A percentile compares a stretch with the other conserved stretches of the same genome.
Evolutionary conservation across 2,329 filamentous ascomycete genomes (phyloP).

Genomic region (Aureobasidium uvarum): DNA sequence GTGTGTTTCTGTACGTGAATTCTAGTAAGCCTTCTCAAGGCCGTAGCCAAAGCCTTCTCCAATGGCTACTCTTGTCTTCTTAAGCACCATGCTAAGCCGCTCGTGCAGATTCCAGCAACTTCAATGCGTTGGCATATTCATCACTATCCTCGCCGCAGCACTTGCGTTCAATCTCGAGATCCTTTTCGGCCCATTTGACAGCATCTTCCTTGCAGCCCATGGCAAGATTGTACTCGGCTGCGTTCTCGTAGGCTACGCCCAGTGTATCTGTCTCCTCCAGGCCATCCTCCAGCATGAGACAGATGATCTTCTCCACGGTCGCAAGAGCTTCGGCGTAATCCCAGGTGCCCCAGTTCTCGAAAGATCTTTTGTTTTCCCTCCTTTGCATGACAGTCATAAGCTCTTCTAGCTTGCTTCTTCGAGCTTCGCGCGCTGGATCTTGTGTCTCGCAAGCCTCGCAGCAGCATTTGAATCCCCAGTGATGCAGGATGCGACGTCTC

Average conservation of each 20-base stretch:
- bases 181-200: conserved; percentile 31
- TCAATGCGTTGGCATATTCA: conserved; percentile 13
- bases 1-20: not conserved
- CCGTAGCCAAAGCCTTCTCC: not conserved
- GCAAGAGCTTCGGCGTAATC: conserved; percentile 27
- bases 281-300: conserved; percentile 31
- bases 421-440: conserved; percentile 23
- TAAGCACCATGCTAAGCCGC: not conserved
- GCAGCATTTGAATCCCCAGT: conserved; percentile 36
- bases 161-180: conserved; percentile 34
- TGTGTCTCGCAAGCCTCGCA: conserved; percentile 34
- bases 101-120: conserved; percentile 11
- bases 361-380: conserved; percentile 21
- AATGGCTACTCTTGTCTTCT: not conserved
- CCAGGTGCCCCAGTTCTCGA: conserved; percentile 21
- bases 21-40: not conserved
- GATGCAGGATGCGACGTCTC: conserved; percentile 28
- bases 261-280: conserved; percentile 32
- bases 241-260: conserved; percentile 29
- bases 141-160: conserved; percentile 28
- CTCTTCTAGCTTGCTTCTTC: conserved; percentile 26
- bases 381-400: conserved; percentile 19
- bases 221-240: conserved; percentile 30
- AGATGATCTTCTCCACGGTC: conserved; percentile 28
- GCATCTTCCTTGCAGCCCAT: conserved; percentile 29